Percentiles rank a stretch among this genome's conserved stretches.
Conservation (phyloP, 2,329 filamentous ascomycete genomes). For the Alternaria novae-zelandiae region DNA sequence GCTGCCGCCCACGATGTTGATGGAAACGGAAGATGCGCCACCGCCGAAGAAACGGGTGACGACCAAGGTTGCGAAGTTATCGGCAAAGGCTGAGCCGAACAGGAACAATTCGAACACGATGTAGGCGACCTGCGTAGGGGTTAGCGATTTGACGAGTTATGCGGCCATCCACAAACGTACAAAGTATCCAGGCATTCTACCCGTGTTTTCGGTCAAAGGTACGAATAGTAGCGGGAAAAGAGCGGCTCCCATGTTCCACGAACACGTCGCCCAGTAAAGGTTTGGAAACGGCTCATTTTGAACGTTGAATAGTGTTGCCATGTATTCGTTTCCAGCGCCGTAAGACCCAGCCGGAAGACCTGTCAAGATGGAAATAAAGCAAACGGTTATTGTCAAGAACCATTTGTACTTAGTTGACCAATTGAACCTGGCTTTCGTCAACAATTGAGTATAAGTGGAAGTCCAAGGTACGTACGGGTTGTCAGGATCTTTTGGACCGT, state of each 20-base stretch:
- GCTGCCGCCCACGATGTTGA: constrained; percentile 47
- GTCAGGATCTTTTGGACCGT: constrained; percentile 30
- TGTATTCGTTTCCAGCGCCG: constrained; percentile 44
- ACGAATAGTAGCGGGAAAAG: constrained; percentile 50
- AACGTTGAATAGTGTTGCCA: constrained; percentile 45
- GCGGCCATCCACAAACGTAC: constrained; percentile 15
- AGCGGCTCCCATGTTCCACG: constrained; percentile 51
- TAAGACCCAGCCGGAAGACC: constrained; percentile 52
- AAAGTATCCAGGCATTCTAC: constrained; percentile 55
- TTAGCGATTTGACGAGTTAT: not conserved
- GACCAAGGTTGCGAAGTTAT: constrained; percentile 54
- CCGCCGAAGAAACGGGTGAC: constrained; percentile 54
- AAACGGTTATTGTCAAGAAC: constrained; percentile 50
- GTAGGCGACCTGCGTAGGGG: constrained; percentile 38
- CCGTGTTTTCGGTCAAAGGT: constrained; percentile 52
- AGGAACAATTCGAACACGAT: constrained; percentile 51
- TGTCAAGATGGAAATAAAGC: constrained; percentile 53
- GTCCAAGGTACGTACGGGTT: constrained; percentile 23
- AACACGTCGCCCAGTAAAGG: constrained; percentile 48
- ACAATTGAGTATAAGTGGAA: no score
- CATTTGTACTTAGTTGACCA: constrained; percentile 51
- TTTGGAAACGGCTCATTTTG: constrained; percentile 47
- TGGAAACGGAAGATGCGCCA: constrained; percentile 52
- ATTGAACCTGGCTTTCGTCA: constrained; percentile 42
- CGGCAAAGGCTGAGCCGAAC: constrained; percentile 52